phyloP scores from a whole-genome alignment of 2,329 filamentous ascomycete species.

The Hypomyces rosellus region DNA sequence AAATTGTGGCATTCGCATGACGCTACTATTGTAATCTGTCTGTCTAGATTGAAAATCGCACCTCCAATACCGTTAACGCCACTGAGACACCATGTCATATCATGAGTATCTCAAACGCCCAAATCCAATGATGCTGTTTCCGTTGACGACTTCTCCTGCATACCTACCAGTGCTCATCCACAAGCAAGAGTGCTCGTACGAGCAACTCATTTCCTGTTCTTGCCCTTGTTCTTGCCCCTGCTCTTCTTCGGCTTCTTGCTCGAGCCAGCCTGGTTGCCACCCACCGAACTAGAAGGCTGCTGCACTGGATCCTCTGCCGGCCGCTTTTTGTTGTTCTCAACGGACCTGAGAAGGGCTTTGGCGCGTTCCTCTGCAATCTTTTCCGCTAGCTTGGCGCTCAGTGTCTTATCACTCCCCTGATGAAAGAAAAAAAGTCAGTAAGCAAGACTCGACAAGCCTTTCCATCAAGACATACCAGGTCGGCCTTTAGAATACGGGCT shows the following conservation, averaged over 20 bases:
- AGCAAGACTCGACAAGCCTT: neutral
- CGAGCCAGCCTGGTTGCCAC: conserved; percentile 21
- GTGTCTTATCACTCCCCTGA: conserved; percentile 44
- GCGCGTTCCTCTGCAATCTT: conserved; percentile 52
- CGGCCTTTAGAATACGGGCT: conserved; percentile 73
- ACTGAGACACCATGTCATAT: too few species aligned
- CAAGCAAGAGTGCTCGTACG: too few species aligned
- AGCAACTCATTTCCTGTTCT: conserved; percentile 14
- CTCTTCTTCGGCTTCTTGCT: conserved; percentile 27
- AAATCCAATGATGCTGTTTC: too few species aligned
- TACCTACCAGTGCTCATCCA: too few species aligned
- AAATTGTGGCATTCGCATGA: too few species aligned
- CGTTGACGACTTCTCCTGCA: too few species aligned
- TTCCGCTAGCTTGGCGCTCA: conserved; percentile 47
- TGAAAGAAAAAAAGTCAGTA: conserved; percentile 6
- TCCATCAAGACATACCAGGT: conserved; percentile 49
- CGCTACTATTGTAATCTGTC: too few species aligned
- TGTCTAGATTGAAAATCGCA: too few species aligned
- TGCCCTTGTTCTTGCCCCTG: conserved; percentile 25
- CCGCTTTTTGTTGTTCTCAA: conserved; percentile 41
- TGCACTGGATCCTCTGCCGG: conserved; percentile 26
- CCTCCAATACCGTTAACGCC: too few species aligned
- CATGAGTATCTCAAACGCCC: too few species aligned
- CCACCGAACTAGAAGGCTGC: conserved; percentile 16
- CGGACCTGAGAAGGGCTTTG: conserved; percentile 42